Evolutionary conservation across 257 asterid genomes (phyloP), one percentile per base, ranked within the genome.

Genomic region (Rehmannia glutinosa): DNA sequence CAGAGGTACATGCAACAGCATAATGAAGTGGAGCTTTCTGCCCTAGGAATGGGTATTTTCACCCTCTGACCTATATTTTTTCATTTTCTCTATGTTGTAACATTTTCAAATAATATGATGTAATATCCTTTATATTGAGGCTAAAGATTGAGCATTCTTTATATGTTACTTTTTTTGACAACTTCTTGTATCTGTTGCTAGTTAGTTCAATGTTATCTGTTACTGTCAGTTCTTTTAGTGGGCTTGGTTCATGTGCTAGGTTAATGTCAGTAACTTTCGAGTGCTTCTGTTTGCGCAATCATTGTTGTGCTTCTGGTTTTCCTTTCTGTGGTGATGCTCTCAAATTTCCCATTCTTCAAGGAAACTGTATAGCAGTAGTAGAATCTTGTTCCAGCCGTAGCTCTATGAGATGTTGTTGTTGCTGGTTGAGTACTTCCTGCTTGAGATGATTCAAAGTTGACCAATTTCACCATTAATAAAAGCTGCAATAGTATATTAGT

Each of bases 1-100:
- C 82, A 87, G 95, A 87, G 84, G 84, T 87, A 84, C 73, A 75
- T 84, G 95, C 95, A 84, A 67, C 89, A 84, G 73, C 72, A 84
- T 38, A 62, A 70, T 24, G 87, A 84, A 70, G 91, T 84, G 51
- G 91, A 82, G 73, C 89, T 87, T 65, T 87, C 91, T 69, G 86
- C 86, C 32, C 82, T 84, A 20, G 95, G 95, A 13, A 77, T 87
- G 84, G 90, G 87, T 84, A 82, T 8, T 54, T 43, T 60, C 63
- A 13, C 20, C 20, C 50, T 6, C n/a, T 11, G 5, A 2, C n/a
- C 19, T 41, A 2, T 13, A 11, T 41, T 41, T 13, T 41, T 2
- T 4, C 15, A 13, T 4, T 8, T 41, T 13, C 1, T 41, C 0
- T 41, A 1, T 9, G 1, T 41, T 41, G 9, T 64, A 17, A 49